Percentiles rank a stretch among this genome's conserved stretches.
Conservation (phyloP, 805 yeast genomes). For the Myxozyma neotropica region DNA sequence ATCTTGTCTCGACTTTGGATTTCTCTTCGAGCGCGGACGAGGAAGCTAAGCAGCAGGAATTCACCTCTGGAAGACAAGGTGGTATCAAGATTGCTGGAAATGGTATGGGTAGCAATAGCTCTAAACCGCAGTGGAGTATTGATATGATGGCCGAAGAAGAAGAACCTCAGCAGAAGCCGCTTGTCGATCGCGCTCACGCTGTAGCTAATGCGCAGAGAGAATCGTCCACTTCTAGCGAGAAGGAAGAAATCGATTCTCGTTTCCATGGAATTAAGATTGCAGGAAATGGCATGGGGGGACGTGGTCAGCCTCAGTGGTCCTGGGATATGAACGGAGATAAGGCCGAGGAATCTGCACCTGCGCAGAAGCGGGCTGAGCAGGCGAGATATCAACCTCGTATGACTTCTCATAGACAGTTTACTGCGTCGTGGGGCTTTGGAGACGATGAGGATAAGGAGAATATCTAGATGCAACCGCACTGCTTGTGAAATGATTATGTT, state of each 20-base stretch:
- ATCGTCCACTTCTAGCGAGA: not conserved
- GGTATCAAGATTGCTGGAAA: conserved; percentile 26
- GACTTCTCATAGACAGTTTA: conserved; percentile 24
- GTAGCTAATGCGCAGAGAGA: not conserved
- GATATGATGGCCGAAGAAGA: conserved; percentile 12
- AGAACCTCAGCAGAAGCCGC: conserved; percentile 7
- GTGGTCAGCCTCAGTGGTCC: conserved; percentile 27
- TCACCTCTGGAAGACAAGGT: not conserved
- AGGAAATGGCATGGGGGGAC: conserved; percentile 34
- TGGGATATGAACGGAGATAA: not conserved
- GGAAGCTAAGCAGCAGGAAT: not conserved
- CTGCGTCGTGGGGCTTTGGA: conserved; percentile 30
- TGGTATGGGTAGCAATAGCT: conserved; percentile 27
- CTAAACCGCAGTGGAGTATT: conserved; percentile 17
- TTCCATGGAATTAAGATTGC: conserved; percentile 25
- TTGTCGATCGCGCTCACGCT: conserved; percentile 1
- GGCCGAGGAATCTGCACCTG: not conserved
- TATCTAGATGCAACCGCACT: not conserved
- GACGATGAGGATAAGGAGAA: conserved; percentile 30
- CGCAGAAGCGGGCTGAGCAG: conserved; percentile 7
- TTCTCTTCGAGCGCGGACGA: not conserved
- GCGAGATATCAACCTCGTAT: conserved; percentile 19
- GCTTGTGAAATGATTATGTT: not conserved
- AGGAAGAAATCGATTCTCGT: conserved; percentile 4
- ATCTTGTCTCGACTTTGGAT: not conserved